phyloP scores from a whole-genome alignment of 2,329 filamentous ascomycete genomes.

The Xylaria sp. region DNA sequence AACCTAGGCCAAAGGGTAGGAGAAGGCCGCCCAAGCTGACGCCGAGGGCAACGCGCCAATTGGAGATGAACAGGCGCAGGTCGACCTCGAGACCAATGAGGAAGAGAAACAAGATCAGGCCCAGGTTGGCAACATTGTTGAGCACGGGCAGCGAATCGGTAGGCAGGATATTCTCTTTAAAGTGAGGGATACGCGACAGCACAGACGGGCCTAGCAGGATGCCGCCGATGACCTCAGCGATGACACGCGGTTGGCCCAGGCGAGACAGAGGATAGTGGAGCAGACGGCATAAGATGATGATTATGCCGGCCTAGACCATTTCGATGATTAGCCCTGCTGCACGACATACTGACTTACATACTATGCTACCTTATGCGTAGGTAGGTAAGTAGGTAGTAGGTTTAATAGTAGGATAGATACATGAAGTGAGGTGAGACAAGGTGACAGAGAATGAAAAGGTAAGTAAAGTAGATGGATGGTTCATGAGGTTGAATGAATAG shows the following conservation, averaged over 20 bases:
- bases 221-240: slow-evolving; percentile 81
- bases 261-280: slow-evolving; percentile 78
- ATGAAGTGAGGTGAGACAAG: too few relatives aligned
- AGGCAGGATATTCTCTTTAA: slow-evolving; percentile 75
- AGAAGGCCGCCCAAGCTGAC: slow-evolving; percentile 77
- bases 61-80: slow-evolving; percentile 72
- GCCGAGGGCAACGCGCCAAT: slow-evolving; percentile 76
- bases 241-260: slow-evolving; percentile 78
- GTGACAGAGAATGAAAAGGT: too few relatives aligned
- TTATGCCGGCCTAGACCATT: slow-evolving; percentile 69
- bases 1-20: slow-evolving; percentile 77
- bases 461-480: too few relatives aligned
- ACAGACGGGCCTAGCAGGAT: slow-evolving; percentile 80
- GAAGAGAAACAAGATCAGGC: slow-evolving; percentile 78
- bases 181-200: slow-evolving; percentile 77
- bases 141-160: slow-evolving; percentile 72
- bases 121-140: slow-evolving; percentile 76
- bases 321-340: slow-evolving; percentile 26
- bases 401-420: neutral
- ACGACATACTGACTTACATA: neutral
- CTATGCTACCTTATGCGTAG: neutral
- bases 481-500: too few relatives aligned
- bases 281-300: slow-evolving; percentile 77
- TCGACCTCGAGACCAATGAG: slow-evolving; percentile 81
- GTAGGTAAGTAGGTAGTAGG: neutral